Evolutionary conservation across 2,329 filamentous ascomycete species (phyloP).

Genomic region (Aspergillus sp.): DNA sequence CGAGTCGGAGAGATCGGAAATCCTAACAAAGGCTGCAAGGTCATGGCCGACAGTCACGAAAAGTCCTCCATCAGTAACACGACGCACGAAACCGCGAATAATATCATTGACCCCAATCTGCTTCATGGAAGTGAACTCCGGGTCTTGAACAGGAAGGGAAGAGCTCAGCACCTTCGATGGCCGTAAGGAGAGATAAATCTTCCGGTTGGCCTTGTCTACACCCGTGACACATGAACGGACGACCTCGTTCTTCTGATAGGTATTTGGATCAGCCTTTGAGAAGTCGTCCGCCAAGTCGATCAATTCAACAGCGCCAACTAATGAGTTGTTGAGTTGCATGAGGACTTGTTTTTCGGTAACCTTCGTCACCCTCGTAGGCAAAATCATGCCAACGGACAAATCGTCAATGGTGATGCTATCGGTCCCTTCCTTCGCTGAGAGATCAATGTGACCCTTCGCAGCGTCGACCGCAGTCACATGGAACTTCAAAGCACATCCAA

Average conservation of each 20-base stretch:
- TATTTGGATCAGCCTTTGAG: slow-evolving; percentile 71
- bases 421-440: slow-evolving; percentile 71
- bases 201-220: slow-evolving; percentile 81
- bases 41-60: slow-evolving; percentile 82
- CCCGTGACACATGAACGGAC: slow-evolving; percentile 82
- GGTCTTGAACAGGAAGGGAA: slow-evolving; percentile 74
- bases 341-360: slow-evolving; percentile 79
- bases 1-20: slow-evolving; percentile 84
- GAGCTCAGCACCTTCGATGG: slow-evolving; percentile 90
- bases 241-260: slow-evolving; percentile 80
- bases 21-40: slow-evolving; percentile 77
- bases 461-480: slow-evolving; percentile 73
- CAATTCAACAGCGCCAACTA: slow-evolving; percentile 78
- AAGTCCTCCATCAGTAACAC: slow-evolving; percentile 82
- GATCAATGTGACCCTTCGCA: slow-evolving; percentile 73
- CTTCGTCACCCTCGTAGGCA: slow-evolving; percentile 83
- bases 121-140: slow-evolving; percentile 69
- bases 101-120: slow-evolving; percentile 76
- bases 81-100: slow-evolving; percentile 87
- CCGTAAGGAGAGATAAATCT: slow-evolving; percentile 74
- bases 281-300: slow-evolving; percentile 87
- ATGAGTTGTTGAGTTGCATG: slow-evolving; percentile 76
- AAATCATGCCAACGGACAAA: slow-evolving; percentile 74
- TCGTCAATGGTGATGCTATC: slow-evolving; percentile 67
- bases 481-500: slow-evolving; percentile 84